Evolutionary conservation across 2,329 filamentous ascomycete genomes (phyloP), one percentile per base, ranked within the genome.

Genomic region (Pseudocercospora ulei): DNA sequence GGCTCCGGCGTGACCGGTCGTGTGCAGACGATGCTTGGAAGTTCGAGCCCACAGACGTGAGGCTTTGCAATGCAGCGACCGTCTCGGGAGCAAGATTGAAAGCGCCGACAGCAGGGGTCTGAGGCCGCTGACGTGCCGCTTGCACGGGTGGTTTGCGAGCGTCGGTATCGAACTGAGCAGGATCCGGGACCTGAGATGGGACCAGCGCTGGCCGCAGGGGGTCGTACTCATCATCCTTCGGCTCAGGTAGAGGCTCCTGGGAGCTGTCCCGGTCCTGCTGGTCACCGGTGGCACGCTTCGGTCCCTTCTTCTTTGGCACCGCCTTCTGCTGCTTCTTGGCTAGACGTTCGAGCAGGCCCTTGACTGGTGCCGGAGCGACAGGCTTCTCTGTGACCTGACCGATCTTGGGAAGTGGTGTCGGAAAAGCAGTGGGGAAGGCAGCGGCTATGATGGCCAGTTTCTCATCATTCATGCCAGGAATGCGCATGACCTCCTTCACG

Each of bases 381-480:
- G 23, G 22, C n/a, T 46, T 38, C 14, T 52, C 49, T 6, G 58
- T 56, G 11, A 65, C 55, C 12, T 54, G 43, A 11, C 63, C 62
- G 35, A 67, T 65, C 29, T 53, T 60, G 4, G 66, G 65, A n/a
- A 67, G 48, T 3, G 63, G 64, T 17, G 54, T 51, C 5, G 65
- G 61, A 33, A 68, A 68, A 4, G 61, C 48, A 5, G 16, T 23
- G n/a, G 58, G 57, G 20, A 61, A 56, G 1, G 58, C 56, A 11
- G 40, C 46, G n/a, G 52, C 55, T 11, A 61, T 43, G 9, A 60
- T 31, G 4, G 38, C 43, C 19, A 60, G 50, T 54, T 75, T 76
- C 29, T 67, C 59, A 25, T 71, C 67, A 51, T 75, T 68, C 66
- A 77, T 75, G 7, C 73, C 73, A 5, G 64, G 66, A 20, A 68